Evolutionary conservation across 371 early-diverging fungal species (phyloP), one percentile per base, ranked within the genome.

Genomic region (Phascolomyces articulosus): DNA sequence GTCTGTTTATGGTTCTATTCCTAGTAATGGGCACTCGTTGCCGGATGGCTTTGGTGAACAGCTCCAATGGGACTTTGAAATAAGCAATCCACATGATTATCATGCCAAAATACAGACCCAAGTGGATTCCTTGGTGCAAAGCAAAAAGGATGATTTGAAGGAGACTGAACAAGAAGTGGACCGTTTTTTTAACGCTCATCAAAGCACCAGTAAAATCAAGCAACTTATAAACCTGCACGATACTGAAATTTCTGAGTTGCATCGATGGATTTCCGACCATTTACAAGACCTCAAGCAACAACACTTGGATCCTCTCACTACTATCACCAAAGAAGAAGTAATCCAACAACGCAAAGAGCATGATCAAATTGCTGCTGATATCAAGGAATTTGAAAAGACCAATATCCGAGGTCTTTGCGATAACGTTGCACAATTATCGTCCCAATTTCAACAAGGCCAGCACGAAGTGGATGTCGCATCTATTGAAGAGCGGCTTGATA

Each of bases 391-490:
- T 59, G 60, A 40, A 59, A 59, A 44, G 2, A 28, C 40, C 20
- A 57, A 57, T 8, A 24, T 21, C 23, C 40, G 20, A 20, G 51
- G 9, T 20, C 57, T 29, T 40, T 57, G 23, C 24, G 23, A 34
- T 16, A 40, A 20, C 23, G 38, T 57, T 24, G 21, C 21, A 11
- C 57, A 57, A 18, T 38, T 57, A 40, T 57, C 51, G 9, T 20
- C 23, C 0, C 51, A 51, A 23, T 51, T 20, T 24, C 40, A 24
- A 28, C 40, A 57, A 23, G 57, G 40, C 11, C 34, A 34, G 1
- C 72, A 69, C 26, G 71, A 70, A 40, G 34, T 77, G 38, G 75
- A 77, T 40, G 73, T 82, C 1, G 73, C 78, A 11, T 57, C 40
- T 8, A 67, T 73, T 31, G 73, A 65, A 16, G 58, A 62, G 23